A percentile compares a stretch with the other conserved stretches of the same genome.
phyloP scores from a whole-genome alignment of 2,329 filamentous ascomycete species.

The Decorospora gaudefroyi region DNA sequence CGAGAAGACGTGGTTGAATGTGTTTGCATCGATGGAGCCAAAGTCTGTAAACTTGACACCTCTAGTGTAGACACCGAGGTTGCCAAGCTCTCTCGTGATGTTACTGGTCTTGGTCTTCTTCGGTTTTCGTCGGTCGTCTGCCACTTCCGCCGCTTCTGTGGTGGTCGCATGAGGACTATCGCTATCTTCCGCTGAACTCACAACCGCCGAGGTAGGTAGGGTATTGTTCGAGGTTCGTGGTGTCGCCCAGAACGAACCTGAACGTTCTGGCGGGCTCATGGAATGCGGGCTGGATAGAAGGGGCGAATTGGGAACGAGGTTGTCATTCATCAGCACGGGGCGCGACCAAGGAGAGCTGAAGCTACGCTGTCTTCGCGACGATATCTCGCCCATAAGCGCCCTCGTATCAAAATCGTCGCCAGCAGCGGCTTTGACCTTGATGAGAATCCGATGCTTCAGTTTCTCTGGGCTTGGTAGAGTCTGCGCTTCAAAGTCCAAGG shows the following conservation, averaged over 20 bases:
- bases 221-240: constrained; percentile 60
- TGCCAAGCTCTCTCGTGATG: constrained; percentile 80
- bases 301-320: constrained; percentile 54
- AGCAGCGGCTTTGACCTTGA: constrained; percentile 89
- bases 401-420: constrained; percentile 49
- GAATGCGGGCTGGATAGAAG: constrained; percentile 59
- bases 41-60: constrained; percentile 86
- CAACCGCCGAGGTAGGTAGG: constrained; percentile 57
- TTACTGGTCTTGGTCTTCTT: constrained; percentile 72
- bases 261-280: constrained; percentile 57
- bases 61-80: constrained; percentile 78
- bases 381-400: constrained; percentile 42
- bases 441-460: constrained; percentile 78
- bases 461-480: constrained; percentile 84
- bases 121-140: constrained; percentile 63
- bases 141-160: constrained; percentile 55
- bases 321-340: constrained; percentile 64
- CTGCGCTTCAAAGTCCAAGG: constrained; percentile 68
- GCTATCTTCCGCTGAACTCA: constrained; percentile 74
- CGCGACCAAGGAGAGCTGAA: constrained; percentile 76
- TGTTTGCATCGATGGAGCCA: constrained; percentile 74
- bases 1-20: constrained; percentile 93
- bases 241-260: constrained; percentile 54
- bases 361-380: constrained; percentile 61
- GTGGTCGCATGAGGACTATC: constrained; percentile 66